Evolutionary conservation across 345 rosid genomes (phyloP).

Genomic region (Eucalyptus globulus): DNA sequence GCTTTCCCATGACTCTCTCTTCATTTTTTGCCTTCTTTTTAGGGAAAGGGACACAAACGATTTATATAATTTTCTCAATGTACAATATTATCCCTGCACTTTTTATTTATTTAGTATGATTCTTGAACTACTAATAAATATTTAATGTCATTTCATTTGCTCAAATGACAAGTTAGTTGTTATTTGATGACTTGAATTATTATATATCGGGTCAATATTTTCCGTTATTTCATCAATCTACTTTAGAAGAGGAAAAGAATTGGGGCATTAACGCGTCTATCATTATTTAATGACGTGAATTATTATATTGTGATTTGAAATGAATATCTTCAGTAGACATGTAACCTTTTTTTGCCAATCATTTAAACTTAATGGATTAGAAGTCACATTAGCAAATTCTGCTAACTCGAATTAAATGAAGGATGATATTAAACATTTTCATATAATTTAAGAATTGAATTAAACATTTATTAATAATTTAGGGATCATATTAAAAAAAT

Average conservation of each 20-base stretch:
- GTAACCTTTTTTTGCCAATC: background rate
- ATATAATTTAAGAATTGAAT: background rate
- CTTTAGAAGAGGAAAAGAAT: background rate
- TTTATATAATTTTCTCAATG: no score
- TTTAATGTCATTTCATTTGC: background rate
- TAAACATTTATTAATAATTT: background rate
- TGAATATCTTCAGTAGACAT: background rate
- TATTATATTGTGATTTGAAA: no score
- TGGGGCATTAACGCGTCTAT: background rate
- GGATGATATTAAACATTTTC: accelerated
- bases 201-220: background rate
- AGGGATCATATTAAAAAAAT: accelerated
- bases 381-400: background rate
- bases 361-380: background rate
- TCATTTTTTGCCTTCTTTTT: background rate
- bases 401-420: background rate
- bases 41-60: background rate
- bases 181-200: background rate
- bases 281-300: background rate
- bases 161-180: background rate
- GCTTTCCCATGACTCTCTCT: background rate
- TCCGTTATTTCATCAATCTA: background rate
- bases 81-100: accelerated
- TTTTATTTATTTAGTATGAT: background rate
- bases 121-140: background rate